These are phyloP conservation scores for Podospora anserina DNA, from an alignment of 495 filamentous ascomycete genomes.

Conservation along the genomic window DNA sequence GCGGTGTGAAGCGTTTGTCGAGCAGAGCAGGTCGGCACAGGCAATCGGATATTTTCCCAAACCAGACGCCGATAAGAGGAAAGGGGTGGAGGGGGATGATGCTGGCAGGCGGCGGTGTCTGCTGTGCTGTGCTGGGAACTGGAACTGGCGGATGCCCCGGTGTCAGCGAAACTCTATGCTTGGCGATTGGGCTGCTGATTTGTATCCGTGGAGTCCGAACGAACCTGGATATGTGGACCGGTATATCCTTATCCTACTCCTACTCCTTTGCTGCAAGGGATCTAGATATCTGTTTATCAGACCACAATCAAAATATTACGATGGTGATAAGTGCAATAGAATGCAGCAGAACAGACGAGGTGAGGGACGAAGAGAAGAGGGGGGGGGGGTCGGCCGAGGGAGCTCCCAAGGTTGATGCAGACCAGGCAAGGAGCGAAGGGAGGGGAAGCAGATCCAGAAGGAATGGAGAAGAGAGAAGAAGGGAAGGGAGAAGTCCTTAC, in stretches of 20 bases:
- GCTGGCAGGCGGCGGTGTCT: background rate
- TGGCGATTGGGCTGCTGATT: background rate
- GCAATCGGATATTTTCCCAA: constrained; percentile 12
- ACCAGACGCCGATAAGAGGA: constrained; percentile 16
- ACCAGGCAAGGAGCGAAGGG: constrained; percentile 25
- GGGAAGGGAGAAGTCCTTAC: constrained; percentile 16
- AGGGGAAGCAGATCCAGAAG: constrained; percentile 17
- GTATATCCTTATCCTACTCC: constrained; percentile 8
- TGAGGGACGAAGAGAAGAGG: background rate
- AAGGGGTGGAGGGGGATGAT: background rate
- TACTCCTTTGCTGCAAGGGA: constrained; percentile 20
- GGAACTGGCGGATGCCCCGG: background rate
- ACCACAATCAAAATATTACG: background rate
- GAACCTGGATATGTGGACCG: constrained; percentile 11
- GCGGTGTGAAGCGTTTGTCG: background rate
- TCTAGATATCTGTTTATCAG: constrained; percentile 24
- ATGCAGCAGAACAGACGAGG: constrained; percentile 16
- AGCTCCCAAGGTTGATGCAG: background rate
- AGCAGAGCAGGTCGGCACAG: background rate
- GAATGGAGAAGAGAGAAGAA: constrained; percentile 14
- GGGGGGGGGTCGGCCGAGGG: too few relatives aligned
- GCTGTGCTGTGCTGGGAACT: too few relatives aligned
- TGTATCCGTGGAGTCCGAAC: background rate
- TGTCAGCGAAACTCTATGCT: constrained; percentile 11
- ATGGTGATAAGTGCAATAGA: constrained; percentile 1